Base-by-base conservation (phyloP, 495 filamentous ascomycete genomes). In the Baudoinia panamericana region DNA sequence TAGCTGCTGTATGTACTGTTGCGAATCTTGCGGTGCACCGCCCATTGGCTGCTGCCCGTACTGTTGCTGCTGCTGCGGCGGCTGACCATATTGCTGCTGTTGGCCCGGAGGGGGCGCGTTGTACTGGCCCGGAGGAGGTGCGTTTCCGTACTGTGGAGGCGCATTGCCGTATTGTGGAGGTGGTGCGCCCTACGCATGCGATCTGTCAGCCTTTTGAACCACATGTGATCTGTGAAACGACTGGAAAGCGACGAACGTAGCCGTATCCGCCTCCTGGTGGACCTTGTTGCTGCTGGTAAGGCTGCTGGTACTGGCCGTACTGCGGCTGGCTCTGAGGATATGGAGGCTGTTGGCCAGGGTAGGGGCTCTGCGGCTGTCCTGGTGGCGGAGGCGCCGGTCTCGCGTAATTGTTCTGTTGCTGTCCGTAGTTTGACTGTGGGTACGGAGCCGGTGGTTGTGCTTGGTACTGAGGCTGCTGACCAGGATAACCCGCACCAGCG, bases 1-100 rank as follows among this genome's bases (percentile, higher is more conserved):
- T 34, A 79, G 55, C 16, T 70, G 48, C 36, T 68, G 68, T 43
- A 67, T 67, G 52, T 76, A 78, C 0, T 65, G 62, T 12, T 50
- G 59, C 11, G 69, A 48, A 32, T 73, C 66, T 28, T 68, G 64
- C 2, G 66, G 63, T 4, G 63, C 69, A 3, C 48, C 53, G 15
- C 31, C 31, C 31, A 19, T 15, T 19, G 33, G 33, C 33, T 4
- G 24, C 12, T 30, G 24, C 4, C 46, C 39, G 8, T 46, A 36
- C 12, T 24, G 36, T 12, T 39, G 36, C 26, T 28, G 36, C 36
- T 30, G 36, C 10, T 6, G 20, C 5, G 15, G 15, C 7, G 12
- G 40, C 18, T 28, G 43, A 17, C 28, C 38, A 7, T 27, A 36
- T 30, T 32, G 48, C 37, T 31, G 43, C 19, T 34, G 38, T 26